These are phyloP conservation scores for Spizellomyces sp. DNA, from an alignment of 192 early-diverging fungal species.

Conservation along the genomic window DNA sequence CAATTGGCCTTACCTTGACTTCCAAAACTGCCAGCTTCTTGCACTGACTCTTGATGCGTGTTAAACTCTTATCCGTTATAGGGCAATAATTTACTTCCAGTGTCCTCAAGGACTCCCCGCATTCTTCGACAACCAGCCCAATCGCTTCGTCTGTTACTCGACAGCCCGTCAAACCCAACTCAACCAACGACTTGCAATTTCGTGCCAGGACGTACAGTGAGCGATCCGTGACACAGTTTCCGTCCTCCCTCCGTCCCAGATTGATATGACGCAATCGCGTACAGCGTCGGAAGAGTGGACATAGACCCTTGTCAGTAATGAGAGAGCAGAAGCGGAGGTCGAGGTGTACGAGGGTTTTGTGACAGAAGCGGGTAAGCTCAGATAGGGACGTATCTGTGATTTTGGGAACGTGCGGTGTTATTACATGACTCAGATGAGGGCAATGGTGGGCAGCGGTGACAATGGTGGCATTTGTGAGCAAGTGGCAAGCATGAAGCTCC, in stretches of 20 bases:
- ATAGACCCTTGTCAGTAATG: not conserved
- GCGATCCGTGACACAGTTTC: not conserved
- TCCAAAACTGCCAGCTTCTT: conserved; percentile 1
- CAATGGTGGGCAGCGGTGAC: not conserved
- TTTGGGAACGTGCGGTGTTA: not conserved
- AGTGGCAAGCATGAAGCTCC: not conserved
- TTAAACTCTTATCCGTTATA: not conserved
- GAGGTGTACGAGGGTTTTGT: not conserved
- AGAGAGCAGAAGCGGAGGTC: not conserved
- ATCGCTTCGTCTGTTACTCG: not conserved
- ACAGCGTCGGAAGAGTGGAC: not conserved
- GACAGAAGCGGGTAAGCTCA: not conserved
- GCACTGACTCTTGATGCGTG: not conserved
- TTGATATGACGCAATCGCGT: not conserved
- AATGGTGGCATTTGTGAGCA: not conserved
- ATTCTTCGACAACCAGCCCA: not conserved
- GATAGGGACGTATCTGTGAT: not conserved
- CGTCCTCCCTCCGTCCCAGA: not conserved
- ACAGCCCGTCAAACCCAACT: not conserved
- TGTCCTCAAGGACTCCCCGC: not conserved
- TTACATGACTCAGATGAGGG: not conserved
- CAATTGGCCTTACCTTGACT: not conserved
- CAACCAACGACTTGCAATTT: not conserved
- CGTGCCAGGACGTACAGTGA: not conserved
- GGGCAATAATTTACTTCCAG: not conserved